Base-by-base conservation (phyloP, 1,284 basidiomycete species). In the Coniferiporia weirii region DNA sequence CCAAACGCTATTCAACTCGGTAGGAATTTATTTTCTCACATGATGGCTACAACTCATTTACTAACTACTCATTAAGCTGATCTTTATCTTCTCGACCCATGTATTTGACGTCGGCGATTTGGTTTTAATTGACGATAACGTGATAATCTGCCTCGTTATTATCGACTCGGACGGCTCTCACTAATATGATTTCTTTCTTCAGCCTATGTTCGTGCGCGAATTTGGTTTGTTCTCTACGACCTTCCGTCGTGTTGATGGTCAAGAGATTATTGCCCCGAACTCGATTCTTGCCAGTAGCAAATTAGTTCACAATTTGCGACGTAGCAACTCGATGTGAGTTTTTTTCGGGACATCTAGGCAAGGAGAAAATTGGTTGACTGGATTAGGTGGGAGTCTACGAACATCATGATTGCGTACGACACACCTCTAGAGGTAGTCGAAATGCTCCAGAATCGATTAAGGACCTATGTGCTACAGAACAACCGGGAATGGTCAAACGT, bases 11-110 rank as follows among this genome's bases (percentile, higher is more conserved):
- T 93, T 93, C 65, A 88, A 92, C 74, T 89, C 87, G 57, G 86
- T 87, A 63, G 54, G 82, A 34, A 15, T 57, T 60, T 45, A 4
- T 51, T 48, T 13, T 36, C n/a, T n/a, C n/a, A n/a, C n/a, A n/a
- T n/a, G n/a, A n/a, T n/a, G n/a, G n/a, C n/a, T n/a, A n/a, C n/a
- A n/a, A n/a, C n/a, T n/a, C n/a, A n/a, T n/a, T 48, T 57, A 59
- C 61, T 59, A 32, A 52, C 6, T 47, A 10, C 52, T 20, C 10
- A 2, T 35, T 55, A n/a, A 87, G 82, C 77, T 89, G 40, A 87
- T 90, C 67, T 92, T 93, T 74, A 91, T 92, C 64, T 92, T 93
- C 71, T 89, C 87, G 0, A 89, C 87, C 0, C 89, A 90, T 65
- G 84, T 87, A 17, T 90, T 86, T 65, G 87, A 90, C 67, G 84